Base-by-base conservation (phyloP, 1,284 basidiomycete genomes). In the Vanrija sp. region DNA sequence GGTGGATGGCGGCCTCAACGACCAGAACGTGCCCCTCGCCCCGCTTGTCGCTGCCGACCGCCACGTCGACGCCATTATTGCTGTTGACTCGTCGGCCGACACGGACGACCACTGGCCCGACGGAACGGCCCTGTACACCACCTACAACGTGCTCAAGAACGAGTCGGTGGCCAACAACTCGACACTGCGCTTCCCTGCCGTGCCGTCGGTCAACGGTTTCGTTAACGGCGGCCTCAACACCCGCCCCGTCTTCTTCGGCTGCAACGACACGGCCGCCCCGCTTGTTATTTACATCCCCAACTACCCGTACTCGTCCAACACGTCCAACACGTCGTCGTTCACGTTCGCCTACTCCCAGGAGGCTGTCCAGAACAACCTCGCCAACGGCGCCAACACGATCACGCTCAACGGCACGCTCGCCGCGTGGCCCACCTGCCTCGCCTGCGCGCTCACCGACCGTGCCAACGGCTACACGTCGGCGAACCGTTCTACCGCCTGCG, bases 211-310 rank as follows among this genome's bases (percentile, higher is more conserved):
- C 3, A 75, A 78, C 55, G 78, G 78, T 0, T 80, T 82, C 47
- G 68, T 83, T 64, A 79, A 80, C 54, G 73, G 75, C 21, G 81
- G 81, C 10, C 73, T 79, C 39, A 82, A 81, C 68, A 73, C 73
- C 0, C 75, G 80, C 23, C 82, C 82, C 3, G 77, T 77, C 1
- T 72, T 74, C 62, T 71, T 72, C 49, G 69, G 75, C 3, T 68
- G 69, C 55, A 74, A 74, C 56, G 73, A 72, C 45, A 75, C 74
- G 29, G 69, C 67, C 12, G 76, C 78, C 5, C 77, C 78, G 6
- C 52, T 80, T 12, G 62, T 80, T 43, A 63, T 77, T 50, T 80
- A 79, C 66, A 49, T 80, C 19, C 78, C 79, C 18, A 75, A 69
- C 60, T 80, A 80, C 60, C 80, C 80, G 8, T 81, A 77, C 73